Evolutionary conservation across 257 asterid genomes (phyloP), one percentile per base, ranked within the genome.

Genomic region (Fraxinus americana): DNA sequence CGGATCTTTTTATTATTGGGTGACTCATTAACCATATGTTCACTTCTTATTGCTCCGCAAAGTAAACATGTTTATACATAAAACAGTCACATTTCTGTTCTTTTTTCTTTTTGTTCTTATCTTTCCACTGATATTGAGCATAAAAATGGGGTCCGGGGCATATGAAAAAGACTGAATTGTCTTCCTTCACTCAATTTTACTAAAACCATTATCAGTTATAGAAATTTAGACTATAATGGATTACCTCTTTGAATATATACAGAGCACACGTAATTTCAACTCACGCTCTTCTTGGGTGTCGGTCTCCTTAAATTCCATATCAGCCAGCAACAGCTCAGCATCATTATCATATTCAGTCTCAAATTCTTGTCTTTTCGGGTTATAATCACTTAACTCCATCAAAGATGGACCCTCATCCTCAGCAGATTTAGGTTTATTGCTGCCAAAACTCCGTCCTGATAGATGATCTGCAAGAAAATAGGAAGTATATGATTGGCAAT

Each of bases 331-430:
- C 73, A 86, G 92, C 85, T 93, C 98, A 17, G 98, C 98, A 73
- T 93, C 97, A 82, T 90, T 92, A 82, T 93, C 98, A 70, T 93
- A 93, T 80, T 93, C 98, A 7, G 89, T 86, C 78, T 93, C 98
- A 83, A 93, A 93, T 72, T 93, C 97, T 50, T 86, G 88, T 82
- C 98, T 87, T 74, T 92, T 93, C 4, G 83, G 82, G 78, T 90
- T 90, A 88, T 92, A 93, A 71, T 95, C 97, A 84, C 96, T 87
- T 71, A 86, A 75, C 77, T 89, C 91, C 91, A 83, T 70, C 82
- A 89, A 81, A 73, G 96, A 89, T 27, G 94, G 88, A 69, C 88
- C 89, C 75, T 87, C 92, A 32, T 80, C 83, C 80, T 88, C 86
- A 45, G 85, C 81, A 57, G 90, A 78, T 71, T 87, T 88, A 17